Percentiles rank a stretch among this genome's conserved stretches.
These are phyloP conservation scores for Lunularia cruciata DNA, from an alignment of 225 moss, liverwort and hornwort species.

Conservation along the genomic window DNA sequence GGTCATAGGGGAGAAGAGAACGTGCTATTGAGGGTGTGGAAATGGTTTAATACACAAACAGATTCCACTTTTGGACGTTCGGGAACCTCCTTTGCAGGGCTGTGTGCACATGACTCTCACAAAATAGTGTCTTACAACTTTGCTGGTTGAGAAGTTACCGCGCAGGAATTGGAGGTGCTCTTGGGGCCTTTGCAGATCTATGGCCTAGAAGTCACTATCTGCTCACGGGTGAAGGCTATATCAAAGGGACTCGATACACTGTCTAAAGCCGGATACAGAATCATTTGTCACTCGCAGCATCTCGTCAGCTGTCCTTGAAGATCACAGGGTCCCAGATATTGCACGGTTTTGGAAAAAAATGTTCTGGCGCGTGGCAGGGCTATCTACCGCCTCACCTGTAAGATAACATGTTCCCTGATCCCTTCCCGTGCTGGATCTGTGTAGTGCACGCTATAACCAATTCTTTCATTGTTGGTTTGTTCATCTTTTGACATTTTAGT, in stretches of 20 bases:
- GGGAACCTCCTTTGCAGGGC: constrained; percentile 14
- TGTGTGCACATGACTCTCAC: neutral
- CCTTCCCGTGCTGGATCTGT: constrained; percentile 24
- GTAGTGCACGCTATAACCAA: neutral
- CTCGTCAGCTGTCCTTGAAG: constrained; percentile 29
- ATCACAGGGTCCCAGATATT: constrained; percentile 64
- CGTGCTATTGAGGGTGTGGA: constrained; percentile 12
- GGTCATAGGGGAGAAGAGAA: constrained; percentile 26
- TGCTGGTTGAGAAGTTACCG: neutral
- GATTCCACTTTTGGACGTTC: neutral
- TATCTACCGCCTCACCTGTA: constrained; percentile 97
- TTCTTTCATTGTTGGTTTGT: neutral
- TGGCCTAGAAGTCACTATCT: neutral
- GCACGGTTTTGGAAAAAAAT: constrained; percentile 69
- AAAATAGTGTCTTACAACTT: constrained; percentile 11
- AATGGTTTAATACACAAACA: constrained; percentile 14
- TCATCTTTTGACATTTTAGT: no score
- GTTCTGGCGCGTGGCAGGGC: constrained; percentile 99
- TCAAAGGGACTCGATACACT: neutral
- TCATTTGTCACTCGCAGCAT: constrained; percentile 12
- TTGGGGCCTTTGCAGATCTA: constrained; percentile 32
- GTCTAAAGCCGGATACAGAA: neutral
- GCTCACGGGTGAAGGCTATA: neutral
- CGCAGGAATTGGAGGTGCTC: constrained; percentile 3
- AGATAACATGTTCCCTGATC: constrained; percentile 33